phyloP scores from a whole-genome alignment of 2,329 filamentous ascomycete genomes.

The Aspergillus texensis region DNA sequence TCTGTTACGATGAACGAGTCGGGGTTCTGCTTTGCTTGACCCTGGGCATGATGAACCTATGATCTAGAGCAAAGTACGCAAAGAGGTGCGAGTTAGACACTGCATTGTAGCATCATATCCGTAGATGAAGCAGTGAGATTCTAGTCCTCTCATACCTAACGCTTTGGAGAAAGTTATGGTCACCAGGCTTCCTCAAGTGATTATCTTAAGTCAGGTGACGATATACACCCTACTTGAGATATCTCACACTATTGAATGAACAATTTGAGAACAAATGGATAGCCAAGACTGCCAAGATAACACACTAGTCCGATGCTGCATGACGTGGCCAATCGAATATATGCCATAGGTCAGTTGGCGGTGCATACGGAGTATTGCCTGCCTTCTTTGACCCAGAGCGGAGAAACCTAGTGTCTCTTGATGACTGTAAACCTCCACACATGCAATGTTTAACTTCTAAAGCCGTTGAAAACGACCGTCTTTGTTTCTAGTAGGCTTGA shows the following conservation, averaged over 20 bases:
- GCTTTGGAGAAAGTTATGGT: not conserved
- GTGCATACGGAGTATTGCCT: not conserved
- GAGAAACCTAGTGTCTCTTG: not conserved
- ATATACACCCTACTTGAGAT: not conserved
- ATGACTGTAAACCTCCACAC: not conserved
- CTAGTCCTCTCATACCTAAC: not conserved
- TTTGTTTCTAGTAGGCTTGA: not conserved
- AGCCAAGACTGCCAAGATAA: not conserved
- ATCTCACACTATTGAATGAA: not conserved
- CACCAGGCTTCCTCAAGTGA: not conserved
- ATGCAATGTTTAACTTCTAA: not conserved
- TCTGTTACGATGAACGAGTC: not conserved
- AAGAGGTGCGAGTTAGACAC: not conserved
- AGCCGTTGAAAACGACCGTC: too few species aligned
- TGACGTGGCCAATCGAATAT: not conserved
- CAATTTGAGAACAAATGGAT: too few species aligned
- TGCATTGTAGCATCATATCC: not conserved
- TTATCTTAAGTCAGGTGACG: not conserved
- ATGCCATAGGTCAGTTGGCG: not conserved
- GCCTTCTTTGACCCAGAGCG: not conserved
- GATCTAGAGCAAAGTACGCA: not conserved
- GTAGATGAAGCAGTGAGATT: not conserved
- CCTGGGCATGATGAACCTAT: too few species aligned
- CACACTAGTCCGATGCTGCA: not conserved
- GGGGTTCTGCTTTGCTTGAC: not conserved